These are phyloP conservation scores for Phytophthora brassicae DNA, from an alignment of 352 stramenopile species.

Conservation along the genomic window DNA sequence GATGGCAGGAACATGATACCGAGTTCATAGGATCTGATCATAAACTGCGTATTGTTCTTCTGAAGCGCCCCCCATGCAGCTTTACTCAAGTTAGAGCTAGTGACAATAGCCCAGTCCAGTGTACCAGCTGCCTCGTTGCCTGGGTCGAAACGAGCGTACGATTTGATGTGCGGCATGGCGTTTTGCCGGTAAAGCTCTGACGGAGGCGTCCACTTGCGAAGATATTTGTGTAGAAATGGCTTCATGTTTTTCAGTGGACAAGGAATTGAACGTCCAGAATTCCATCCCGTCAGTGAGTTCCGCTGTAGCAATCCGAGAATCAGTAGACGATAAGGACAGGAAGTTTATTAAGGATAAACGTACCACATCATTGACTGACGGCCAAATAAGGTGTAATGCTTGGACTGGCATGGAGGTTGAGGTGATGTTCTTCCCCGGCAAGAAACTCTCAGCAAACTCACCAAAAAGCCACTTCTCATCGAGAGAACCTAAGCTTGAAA, in stretches of 20 bases:
- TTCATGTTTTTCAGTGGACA: constrained; percentile 88
- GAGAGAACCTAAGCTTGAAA: constrained; percentile 80
- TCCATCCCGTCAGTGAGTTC: constrained; percentile 84
- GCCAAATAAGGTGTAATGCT: constrained; percentile 79
- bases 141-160: constrained; percentile 63
- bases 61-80: constrained; percentile 76
- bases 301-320: constrained; percentile 31
- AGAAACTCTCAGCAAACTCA: constrained; percentile 68
- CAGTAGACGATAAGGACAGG: neutral
- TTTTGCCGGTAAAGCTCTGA: constrained; percentile 58
- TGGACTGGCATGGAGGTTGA: constrained; percentile 42
- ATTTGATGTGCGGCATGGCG: constrained; percentile 86
- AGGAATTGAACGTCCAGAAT: constrained; percentile 63
- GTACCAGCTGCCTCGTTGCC: constrained; percentile 25
- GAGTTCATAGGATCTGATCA: constrained; percentile 85
- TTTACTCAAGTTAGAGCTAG: constrained; percentile 84
- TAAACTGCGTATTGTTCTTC: constrained; percentile 75
- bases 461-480: constrained; percentile 84
- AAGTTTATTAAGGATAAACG: constrained; percentile 5
- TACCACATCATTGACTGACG: constrained; percentile 78
- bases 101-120: constrained; percentile 77
- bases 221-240: constrained; percentile 82
- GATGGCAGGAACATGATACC: constrained; percentile 72
- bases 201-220: constrained; percentile 75
- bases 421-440: constrained; percentile 43